phyloP scores from a whole-genome alignment of 2,329 filamentous ascomycete species.

The Elsinoe arachidis region DNA sequence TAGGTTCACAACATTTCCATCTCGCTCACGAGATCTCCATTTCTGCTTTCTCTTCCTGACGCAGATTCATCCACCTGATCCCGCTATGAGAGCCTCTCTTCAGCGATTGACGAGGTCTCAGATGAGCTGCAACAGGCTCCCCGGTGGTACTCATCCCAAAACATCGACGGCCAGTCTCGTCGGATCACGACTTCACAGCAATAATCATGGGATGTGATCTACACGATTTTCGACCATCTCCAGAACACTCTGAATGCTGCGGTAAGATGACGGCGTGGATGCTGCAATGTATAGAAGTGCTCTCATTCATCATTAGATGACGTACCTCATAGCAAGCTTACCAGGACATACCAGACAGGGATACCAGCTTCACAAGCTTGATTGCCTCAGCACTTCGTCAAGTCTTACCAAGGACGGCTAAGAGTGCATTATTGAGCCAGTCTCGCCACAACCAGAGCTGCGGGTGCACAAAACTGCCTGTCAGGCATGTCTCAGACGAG shows the following conservation, averaged over 20 bases:
- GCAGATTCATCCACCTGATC: not conserved
- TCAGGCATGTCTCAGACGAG: not conserved
- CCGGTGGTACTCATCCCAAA: not conserved
- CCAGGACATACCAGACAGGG: not conserved
- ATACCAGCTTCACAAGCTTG: not conserved
- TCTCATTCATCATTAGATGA: not conserved
- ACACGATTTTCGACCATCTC: too few relatives aligned
- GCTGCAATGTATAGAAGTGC: too few relatives aligned
- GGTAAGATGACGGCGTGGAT: too few relatives aligned
- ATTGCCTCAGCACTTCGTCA: not conserved
- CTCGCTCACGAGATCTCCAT: too few relatives aligned
- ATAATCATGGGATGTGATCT: too few relatives aligned
- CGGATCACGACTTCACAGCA: too few relatives aligned
- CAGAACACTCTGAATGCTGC: too few relatives aligned
- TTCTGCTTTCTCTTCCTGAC: not conserved
- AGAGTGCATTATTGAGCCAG: not conserved
- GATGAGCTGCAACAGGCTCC: not conserved
- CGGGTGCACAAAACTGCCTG: not conserved
- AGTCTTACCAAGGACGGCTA: not conserved
- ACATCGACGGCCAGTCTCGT: not conserved
- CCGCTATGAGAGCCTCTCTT: not conserved
- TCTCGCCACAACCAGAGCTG: not conserved
- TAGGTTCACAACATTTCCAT: too few relatives aligned
- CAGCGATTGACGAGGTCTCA: not conserved
- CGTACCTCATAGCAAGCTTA: too few relatives aligned